phyloP scores from a whole-genome alignment of 495 filamentous ascomycete genomes.

The Hypoxylon subgilvum region DNA sequence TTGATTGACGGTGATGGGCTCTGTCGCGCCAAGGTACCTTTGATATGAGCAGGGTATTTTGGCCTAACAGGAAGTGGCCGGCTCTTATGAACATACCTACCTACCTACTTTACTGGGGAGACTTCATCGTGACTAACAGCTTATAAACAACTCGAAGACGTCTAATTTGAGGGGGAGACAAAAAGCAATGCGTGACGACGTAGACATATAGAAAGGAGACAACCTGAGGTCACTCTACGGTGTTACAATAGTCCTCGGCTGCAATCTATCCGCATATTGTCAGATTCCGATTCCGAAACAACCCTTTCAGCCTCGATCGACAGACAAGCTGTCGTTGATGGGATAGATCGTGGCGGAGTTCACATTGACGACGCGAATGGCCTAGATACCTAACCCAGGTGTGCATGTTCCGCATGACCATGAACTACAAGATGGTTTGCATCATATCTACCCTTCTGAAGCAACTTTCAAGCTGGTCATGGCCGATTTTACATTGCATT shows the following conservation, averaged over 20 bases:
- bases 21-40: neutral
- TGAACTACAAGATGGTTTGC: slow-evolving; percentile 43
- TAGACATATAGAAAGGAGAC: too few species aligned
- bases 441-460: slow-evolving; percentile 41
- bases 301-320: slow-evolving; percentile 36
- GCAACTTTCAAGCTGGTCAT: slow-evolving; percentile 45
- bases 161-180: too few species aligned
- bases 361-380: slow-evolving; percentile 42
- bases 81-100: too few species aligned
- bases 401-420: slow-evolving; percentile 50
- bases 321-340: slow-evolving; percentile 29
- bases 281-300: slow-evolving; percentile 43
- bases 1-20: slow-evolving; percentile 22
- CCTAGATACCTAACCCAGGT: slow-evolving; percentile 35
- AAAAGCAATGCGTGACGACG: too few species aligned
- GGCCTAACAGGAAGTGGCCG: too few species aligned
- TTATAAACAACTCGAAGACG: too few species aligned
- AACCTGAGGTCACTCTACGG: too few species aligned
- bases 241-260: slow-evolving; percentile 45
- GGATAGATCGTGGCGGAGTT: slow-evolving; percentile 31
- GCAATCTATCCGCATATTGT: too few species aligned
- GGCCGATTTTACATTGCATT: slow-evolving; percentile 33
- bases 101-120: too few species aligned
- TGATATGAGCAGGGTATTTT: too few species aligned
- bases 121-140: too few species aligned